Percentiles rank a stretch among this genome's conserved stretches.
Evolutionary conservation across 148 eudicot genomes (phyloP).

Genomic region (Rhododendron mucronatum): DNA sequence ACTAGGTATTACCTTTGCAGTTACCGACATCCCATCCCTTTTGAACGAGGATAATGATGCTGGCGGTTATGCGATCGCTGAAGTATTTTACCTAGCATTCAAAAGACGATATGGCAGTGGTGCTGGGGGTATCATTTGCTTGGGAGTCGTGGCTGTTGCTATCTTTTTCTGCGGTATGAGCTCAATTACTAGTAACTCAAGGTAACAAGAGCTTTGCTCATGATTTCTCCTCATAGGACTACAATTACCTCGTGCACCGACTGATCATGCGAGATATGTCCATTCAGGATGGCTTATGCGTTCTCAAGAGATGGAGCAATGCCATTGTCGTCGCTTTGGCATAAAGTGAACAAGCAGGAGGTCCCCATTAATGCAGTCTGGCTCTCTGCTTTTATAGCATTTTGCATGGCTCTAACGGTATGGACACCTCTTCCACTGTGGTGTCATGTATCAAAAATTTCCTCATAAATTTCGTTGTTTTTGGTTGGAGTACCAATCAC

Average conservation of each 20-base stretch:
- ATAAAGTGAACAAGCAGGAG: conserved; percentile 81
- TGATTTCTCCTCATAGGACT: neutral
- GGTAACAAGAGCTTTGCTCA: conserved; percentile 38
- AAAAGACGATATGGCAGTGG: conserved; percentile 80
- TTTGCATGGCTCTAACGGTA: conserved; percentile 97
- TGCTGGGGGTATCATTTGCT: conserved; percentile 77
- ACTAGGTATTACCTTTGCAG: conserved; percentile 88
- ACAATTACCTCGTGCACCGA: neutral
- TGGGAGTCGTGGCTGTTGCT: conserved; percentile 78
- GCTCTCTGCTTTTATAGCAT: conserved; percentile 79
- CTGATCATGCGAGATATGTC: neutral
- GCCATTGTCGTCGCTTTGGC: conserved; percentile 90
- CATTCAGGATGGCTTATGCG: conserved; percentile 85
- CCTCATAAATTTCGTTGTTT: neutral
- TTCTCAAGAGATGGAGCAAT: conserved; percentile 99
- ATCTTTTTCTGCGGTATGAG: conserved; percentile 97
- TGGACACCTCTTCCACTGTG: neutral
- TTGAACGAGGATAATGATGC: conserved; percentile 66
- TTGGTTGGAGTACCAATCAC: neutral
- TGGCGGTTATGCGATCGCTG: conserved; percentile 94
- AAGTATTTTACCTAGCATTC: conserved; percentile 81
- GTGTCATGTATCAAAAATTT: neutral
- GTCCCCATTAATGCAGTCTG: conserved; percentile 93
- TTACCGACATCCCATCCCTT: conserved; percentile 72
- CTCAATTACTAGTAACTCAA: conserved; percentile 90